phyloP scores from a whole-genome alignment of 2,329 filamentous ascomycete genomes.

The Sordariomycetes sp. region DNA sequence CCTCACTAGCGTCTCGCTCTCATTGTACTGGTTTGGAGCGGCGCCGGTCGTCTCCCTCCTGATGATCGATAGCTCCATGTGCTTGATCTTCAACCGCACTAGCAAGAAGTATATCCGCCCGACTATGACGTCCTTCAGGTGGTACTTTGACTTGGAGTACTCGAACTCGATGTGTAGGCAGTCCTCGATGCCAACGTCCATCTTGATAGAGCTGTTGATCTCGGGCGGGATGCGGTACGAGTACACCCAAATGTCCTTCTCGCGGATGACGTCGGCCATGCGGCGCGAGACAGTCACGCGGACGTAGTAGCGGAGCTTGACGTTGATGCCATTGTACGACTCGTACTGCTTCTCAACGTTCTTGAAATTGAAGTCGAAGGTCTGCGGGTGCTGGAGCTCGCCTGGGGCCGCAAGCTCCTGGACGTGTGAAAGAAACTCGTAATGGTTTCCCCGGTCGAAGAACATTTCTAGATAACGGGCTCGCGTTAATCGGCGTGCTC shows the following conservation, averaged over 20 bases:
- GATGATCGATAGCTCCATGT: slow-evolving; percentile 99
- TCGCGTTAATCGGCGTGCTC: background rate
- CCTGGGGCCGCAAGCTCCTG: slow-evolving; percentile 94
- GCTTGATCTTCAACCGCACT: slow-evolving; percentile 96
- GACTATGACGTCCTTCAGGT: slow-evolving; percentile 97
- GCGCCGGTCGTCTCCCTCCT: slow-evolving; percentile 91
- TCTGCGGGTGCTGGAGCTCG: slow-evolving; percentile 96
- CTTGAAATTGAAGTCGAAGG: slow-evolving; percentile 99
- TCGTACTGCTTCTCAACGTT: slow-evolving; percentile 99
- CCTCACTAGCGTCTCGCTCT: slow-evolving; percentile 92
- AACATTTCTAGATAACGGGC: slow-evolving; percentile 74
- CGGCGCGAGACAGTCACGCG: slow-evolving; percentile 90
- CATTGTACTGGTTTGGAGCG: slow-evolving; percentile 97
- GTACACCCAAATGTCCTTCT: slow-evolving; percentile 99
- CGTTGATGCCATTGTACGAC: slow-evolving; percentile 99
- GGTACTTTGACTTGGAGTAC: slow-evolving; percentile 98
- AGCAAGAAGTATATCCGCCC: slow-evolving; percentile 97
- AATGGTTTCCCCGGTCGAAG: slow-evolving; percentile 97
- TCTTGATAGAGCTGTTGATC: slow-evolving; percentile 98
- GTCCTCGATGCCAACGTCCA: slow-evolving; percentile 99
- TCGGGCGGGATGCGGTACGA: slow-evolving; percentile 95
- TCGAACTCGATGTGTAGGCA: slow-evolving; percentile 99
- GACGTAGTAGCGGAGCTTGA: slow-evolving; percentile 96
- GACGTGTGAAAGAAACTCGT: slow-evolving; percentile 94
- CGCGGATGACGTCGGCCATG: slow-evolving; percentile 95